Base-by-base conservation (phyloP, 192 early-diverging fungal genomes). In the Entomortierella parvispora region DNA sequence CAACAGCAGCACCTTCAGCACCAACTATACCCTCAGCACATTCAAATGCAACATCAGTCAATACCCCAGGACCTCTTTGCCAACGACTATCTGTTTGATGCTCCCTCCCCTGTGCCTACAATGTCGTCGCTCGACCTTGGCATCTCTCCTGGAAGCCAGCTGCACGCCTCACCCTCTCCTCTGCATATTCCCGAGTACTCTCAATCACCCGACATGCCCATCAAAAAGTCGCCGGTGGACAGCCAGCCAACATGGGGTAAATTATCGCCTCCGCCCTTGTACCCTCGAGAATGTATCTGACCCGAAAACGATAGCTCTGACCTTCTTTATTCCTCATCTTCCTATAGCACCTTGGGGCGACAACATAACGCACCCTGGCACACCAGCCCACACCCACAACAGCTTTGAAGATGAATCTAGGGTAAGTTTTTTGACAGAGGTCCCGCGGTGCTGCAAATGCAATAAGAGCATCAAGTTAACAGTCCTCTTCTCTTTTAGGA, bases 221-320 rank as follows among this genome's bases (percentile, higher is more conserved):
- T 77, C 48, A 77, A 77, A 47, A 44, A 65, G 0, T 77, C 74
- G 2, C 74, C 74, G 58, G 61, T 77, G 10, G 74, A 77, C 26
- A 60, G 46, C 4, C 74, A 77, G 40, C 74, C 68, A 29, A 68
- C 74, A 18, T 77, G 74, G 74, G 47, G 74, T 77, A 76, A 76
- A 61, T 68, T 18, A n/a, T 18, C 44, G 12, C 22, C 28, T 12
- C 12, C 37, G 5, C 37, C 7, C 5, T 40, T 12, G 37, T 40
- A 40, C 37, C 37, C 37, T 40, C 12, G 37, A 40, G 12, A 40
- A 9, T 12, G 37, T 40, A 40, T 12, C 12, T n/a, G n/a, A n/a
- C 37, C 12, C 12, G 37, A 40, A 40, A 40, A 9, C 37, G 37
- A 9, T 9, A 5, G 5, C 37, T 40, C 12, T 40, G 37, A 12